A percentile compares a stretch with the other conserved stretches of the same genome.
These are phyloP conservation scores for Chalciporus chontae DNA, from an alignment of 768 basidiomycete species.

Conservation along the genomic window DNA sequence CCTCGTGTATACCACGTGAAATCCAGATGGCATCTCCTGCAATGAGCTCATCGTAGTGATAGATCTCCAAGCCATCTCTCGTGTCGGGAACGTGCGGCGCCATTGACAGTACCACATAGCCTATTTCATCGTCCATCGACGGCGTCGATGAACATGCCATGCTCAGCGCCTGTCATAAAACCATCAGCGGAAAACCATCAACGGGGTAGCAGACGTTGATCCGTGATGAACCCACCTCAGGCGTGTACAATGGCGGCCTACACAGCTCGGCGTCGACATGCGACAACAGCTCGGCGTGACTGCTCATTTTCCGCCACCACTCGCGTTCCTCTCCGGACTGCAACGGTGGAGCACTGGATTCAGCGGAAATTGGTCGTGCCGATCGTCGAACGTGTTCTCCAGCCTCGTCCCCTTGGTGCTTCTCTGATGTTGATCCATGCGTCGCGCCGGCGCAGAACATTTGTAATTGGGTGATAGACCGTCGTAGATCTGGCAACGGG, in stretches of 20 bases:
- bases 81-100: conserved; percentile 9
- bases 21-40: conserved; percentile 42
- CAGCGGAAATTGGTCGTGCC: conserved; percentile 31
- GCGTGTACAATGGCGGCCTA: conserved; percentile 30
- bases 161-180: conserved; percentile 18
- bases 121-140: conserved; percentile 55
- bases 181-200: conserved; percentile 16
- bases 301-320: conserved; percentile 28
- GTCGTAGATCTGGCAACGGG: conserved; percentile 56
- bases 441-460: conserved; percentile 38
- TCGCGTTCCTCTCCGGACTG: conserved; percentile 14
- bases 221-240: conserved; percentile 37
- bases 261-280: conserved; percentile 52
- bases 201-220: background rate
- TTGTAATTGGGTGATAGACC: conserved; percentile 62
- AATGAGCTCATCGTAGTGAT: conserved; percentile 48
- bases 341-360: conserved; percentile 20
- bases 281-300: conserved; percentile 46
- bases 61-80: conserved; percentile 30
- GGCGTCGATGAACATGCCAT: conserved; percentile 31
- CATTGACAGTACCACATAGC: conserved; percentile 42
- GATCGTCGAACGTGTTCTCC: conserved; percentile 28
- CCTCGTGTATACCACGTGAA: conserved; percentile 43
- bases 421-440: conserved; percentile 30
- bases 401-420: conserved; percentile 29